Conservation (phyloP, 1,139 yeast genomes). For the Nematodospora anomalae region DNA sequence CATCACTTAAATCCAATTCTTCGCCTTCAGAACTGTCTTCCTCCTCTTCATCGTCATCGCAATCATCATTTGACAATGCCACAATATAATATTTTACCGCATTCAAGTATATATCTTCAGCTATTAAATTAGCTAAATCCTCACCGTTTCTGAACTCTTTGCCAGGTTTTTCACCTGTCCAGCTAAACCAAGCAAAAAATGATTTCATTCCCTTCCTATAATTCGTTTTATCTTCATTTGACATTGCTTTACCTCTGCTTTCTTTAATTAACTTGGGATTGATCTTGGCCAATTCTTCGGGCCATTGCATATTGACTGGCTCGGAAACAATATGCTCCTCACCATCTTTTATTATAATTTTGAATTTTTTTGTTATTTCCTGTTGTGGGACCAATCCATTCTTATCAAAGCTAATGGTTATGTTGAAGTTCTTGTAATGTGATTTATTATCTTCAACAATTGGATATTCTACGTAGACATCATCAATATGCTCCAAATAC, state of each 20-base stretch:
- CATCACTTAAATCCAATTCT: constrained; percentile 55
- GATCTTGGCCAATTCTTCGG: constrained; percentile 49
- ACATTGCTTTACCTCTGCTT: constrained; percentile 31
- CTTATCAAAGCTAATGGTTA: constrained; percentile 51
- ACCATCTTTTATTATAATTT: constrained; percentile 45
- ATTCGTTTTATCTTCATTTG: constrained; percentile 54
- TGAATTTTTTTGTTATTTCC: constrained; percentile 53
- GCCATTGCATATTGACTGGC: constrained; percentile 59
- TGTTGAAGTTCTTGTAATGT: constrained; percentile 52
- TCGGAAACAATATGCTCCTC: constrained; percentile 54
- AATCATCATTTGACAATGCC: constrained; percentile 61
- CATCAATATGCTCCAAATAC: constrained; percentile 59
- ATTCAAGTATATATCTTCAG: constrained; percentile 68
- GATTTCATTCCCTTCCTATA: constrained; percentile 73
- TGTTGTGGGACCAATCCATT: constrained; percentile 48
- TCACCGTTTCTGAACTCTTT: constrained; percentile 75
- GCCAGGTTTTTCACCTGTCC: constrained; percentile 75
- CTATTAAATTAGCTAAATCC: constrained; percentile 60
- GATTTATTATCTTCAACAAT: constrained; percentile 30
- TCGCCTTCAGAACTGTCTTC: constrained; percentile 57
- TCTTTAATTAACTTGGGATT: constrained; percentile 51
- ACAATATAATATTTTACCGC: constrained; percentile 73
- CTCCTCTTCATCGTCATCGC: constrained; percentile 43
- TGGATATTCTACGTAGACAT: constrained; percentile 55
- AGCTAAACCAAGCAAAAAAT: constrained; percentile 69